phyloP scores from a whole-genome alignment of 2,329 filamentous ascomycete species.

The Aspergillus niger region DNA sequence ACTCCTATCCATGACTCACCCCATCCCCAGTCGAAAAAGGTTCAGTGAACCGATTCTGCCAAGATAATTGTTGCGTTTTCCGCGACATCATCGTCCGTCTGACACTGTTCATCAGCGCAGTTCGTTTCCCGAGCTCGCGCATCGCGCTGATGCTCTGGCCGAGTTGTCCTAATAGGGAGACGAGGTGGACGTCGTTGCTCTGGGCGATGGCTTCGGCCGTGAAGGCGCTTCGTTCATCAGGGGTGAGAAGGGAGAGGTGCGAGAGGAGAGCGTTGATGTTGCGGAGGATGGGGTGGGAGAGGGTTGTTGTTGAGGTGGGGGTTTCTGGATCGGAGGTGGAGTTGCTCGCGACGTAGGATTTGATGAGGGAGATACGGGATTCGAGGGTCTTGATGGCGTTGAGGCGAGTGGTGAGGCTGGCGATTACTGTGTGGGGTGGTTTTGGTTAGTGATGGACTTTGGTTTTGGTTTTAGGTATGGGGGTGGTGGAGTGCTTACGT shows the following conservation, averaged over 20 bases:
- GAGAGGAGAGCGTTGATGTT: slow-evolving; percentile 84
- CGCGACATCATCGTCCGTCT: slow-evolving; percentile 24
- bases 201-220: slow-evolving; percentile 72
- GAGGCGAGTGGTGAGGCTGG: slow-evolving; percentile 76
- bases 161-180: slow-evolving; percentile 73
- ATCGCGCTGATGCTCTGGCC: slow-evolving; percentile 71
- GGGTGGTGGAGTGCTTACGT: slow-evolving; percentile 41
- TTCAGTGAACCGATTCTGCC: slow-evolving; percentile 31
- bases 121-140: slow-evolving; percentile 75
- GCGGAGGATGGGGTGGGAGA: slow-evolving; percentile 74
- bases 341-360: slow-evolving; percentile 73
- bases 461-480: neutral
- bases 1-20: slow-evolving; percentile 9
- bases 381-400: slow-evolving; percentile 95
- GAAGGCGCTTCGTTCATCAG: slow-evolving; percentile 67
- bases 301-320: slow-evolving; percentile 52
- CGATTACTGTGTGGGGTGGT: slow-evolving; percentile 42
- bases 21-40: slow-evolving; percentile 22
- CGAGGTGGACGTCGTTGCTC: slow-evolving; percentile 79
- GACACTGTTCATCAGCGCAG: slow-evolving; percentile 57
- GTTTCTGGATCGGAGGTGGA: slow-evolving; percentile 55
- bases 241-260: slow-evolving; percentile 78
- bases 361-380: slow-evolving; percentile 70
- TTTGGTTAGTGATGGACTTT: neutral
- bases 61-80: slow-evolving; percentile 25